Percentiles rank a stretch among this genome's conserved stretches.
These are phyloP conservation scores for Scheffersomyces insectosa DNA, from an alignment of 1,139 yeast species.

Conservation along the genomic window DNA sequence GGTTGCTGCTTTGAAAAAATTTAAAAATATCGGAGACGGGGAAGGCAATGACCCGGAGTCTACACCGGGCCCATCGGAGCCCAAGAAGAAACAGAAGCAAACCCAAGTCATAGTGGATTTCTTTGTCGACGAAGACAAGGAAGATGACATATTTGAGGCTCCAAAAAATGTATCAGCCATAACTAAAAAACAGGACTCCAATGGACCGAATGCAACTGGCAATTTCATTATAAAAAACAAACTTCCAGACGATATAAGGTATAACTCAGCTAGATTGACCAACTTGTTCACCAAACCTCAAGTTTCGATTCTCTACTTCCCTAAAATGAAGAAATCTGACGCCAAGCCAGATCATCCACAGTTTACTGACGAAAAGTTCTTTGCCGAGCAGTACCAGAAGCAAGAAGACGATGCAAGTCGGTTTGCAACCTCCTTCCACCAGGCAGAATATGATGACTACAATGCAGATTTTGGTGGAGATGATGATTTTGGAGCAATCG, in stretches of 20 bases:
- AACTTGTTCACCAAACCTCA: constrained; percentile 71
- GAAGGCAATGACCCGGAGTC: constrained; percentile 4
- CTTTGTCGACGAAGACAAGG: constrained; percentile 39
- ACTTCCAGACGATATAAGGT: constrained; percentile 75
- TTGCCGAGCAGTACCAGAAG: constrained; percentile 67
- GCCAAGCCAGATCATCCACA: constrained; percentile 7
- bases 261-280: constrained; percentile 68
- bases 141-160: constrained; percentile 53
- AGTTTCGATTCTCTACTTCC: constrained; percentile 35
- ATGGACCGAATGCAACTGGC: constrained; percentile 14
- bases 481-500: constrained; percentile 43
- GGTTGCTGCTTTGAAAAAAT: constrained; percentile 57
- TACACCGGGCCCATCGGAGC: constrained; percentile 3
- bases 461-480: constrained; percentile 40
- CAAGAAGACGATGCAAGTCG: constrained; percentile 41
- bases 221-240: constrained; percentile 28
- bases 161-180: constrained; percentile 25
- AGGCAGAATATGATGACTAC: constrained; percentile 46
- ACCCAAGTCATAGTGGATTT: constrained; percentile 49
- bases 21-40: constrained; percentile 12
- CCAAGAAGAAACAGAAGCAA: constrained; percentile 33
- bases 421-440: constrained; percentile 44
- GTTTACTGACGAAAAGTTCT: constrained; percentile 67
- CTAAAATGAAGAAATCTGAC: constrained; percentile 18
- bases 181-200: constrained; percentile 26